These are phyloP conservation scores for Pichia cactophila DNA, from an alignment of 1,139 yeast genomes.

Conservation along the genomic window DNA sequence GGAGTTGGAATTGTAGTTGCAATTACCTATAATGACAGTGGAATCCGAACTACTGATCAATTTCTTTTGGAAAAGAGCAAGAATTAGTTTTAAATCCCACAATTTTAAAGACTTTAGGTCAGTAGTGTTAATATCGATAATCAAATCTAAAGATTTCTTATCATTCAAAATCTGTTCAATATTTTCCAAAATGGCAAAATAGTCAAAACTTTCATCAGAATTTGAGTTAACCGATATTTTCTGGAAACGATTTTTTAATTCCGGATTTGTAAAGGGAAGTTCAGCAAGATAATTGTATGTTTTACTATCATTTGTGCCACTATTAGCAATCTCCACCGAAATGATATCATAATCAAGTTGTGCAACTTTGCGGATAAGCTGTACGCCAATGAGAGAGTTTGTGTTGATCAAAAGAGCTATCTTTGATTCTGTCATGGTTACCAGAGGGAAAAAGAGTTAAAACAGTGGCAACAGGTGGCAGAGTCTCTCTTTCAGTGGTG, in stretches of 20 bases:
- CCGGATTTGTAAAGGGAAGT: slow-evolving; percentile 9
- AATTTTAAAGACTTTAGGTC: not conserved
- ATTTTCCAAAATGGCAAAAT: not conserved
- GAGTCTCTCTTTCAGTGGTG: no score
- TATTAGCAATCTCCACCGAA: not conserved
- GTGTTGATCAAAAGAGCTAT: slow-evolving; percentile 9
- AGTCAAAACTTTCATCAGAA: not conserved
- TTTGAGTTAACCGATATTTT: not conserved
- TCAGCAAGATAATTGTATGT: not conserved
- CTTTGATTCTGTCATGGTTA: not conserved
- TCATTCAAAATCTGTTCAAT: not conserved
- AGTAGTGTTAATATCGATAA: slow-evolving; percentile 8
- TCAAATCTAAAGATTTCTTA: slow-evolving; percentile 1
- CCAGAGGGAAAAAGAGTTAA: not conserved
- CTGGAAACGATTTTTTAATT: not conserved
- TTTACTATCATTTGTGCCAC: not conserved
- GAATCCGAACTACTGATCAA: not conserved
- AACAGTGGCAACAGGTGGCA: no score
- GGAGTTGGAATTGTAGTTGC: not conserved
- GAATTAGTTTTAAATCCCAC: slow-evolving; percentile 10
- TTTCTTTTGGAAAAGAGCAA: not conserved
- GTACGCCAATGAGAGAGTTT: slow-evolving; percentile 4
- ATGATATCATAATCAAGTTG: slow-evolving; percentile 2
- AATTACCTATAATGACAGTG: slow-evolving; percentile 7
- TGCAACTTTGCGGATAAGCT: slow-evolving; percentile 1